These are phyloP conservation scores for Nannochloris sp. DNA, from an alignment of 139 green algal species.

Conservation along the genomic window DNA sequence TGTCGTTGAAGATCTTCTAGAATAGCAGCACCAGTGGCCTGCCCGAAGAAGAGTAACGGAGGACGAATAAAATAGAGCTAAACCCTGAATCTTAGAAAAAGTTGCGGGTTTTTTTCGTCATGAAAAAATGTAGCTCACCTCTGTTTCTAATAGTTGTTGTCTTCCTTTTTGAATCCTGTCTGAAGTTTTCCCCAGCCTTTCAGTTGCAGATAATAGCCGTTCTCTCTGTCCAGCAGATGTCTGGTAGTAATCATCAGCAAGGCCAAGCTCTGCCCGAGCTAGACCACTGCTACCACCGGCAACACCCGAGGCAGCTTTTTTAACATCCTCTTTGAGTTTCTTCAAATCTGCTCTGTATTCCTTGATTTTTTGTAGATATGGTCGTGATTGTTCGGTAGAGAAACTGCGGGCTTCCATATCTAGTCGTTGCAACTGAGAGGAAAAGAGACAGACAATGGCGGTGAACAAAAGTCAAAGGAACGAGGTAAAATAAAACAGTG, in stretches of 20 bases:
- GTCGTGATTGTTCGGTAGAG: slow-evolving; percentile 43
- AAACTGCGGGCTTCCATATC: slow-evolving; percentile 90
- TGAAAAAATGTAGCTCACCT: slow-evolving; percentile 50
- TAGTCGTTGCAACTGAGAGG: slow-evolving; percentile 93
- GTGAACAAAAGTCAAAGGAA: too few relatives aligned
- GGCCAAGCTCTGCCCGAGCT: slow-evolving; percentile 67
- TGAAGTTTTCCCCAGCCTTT: slow-evolving; percentile 62
- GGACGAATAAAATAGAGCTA: neutral
- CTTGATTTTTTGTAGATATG: slow-evolving; percentile 67
- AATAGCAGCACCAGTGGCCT: slow-evolving; percentile 42
- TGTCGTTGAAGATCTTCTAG: slow-evolving; percentile 51
- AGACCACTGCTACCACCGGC: neutral
- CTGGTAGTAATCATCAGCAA: slow-evolving; percentile 66
- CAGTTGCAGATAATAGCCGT: slow-evolving; percentile 67
- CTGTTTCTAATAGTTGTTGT: slow-evolving; percentile 74
- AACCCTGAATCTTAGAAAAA: too few relatives aligned
- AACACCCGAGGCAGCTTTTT: neutral
- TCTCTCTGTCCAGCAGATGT: slow-evolving; percentile 72
- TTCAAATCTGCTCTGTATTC: slow-evolving; percentile 85
- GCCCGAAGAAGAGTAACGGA: neutral
- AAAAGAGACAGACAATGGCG: too few relatives aligned
- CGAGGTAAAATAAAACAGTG: neutral
- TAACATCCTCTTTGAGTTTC: slow-evolving; percentile 46
- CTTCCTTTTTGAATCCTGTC: slow-evolving; percentile 69
- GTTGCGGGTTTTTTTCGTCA: neutral